These are phyloP conservation scores for Adansonia madagascariensis DNA, from an alignment of 441 rosid genomes.

Conservation along the genomic window DNA sequence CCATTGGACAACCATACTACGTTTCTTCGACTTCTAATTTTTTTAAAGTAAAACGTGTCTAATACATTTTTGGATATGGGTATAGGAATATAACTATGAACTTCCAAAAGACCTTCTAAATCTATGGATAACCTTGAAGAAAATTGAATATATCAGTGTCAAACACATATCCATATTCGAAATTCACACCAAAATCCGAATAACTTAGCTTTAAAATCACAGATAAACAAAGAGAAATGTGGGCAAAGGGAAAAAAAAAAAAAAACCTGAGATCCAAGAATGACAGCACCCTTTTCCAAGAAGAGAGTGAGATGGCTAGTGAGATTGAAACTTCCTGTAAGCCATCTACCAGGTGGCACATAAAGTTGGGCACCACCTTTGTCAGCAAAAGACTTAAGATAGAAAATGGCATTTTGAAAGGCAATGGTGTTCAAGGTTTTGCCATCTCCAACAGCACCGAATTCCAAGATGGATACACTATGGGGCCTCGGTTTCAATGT, in stretches of 20 bases:
- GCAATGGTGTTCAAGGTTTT: conserved; percentile 82
- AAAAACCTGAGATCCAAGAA: conserved; percentile 29
- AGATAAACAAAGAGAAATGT: background rate
- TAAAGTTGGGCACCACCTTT: conserved; percentile 98
- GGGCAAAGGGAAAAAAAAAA: background rate
- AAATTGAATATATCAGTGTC: too few species aligned
- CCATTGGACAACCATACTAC: background rate
- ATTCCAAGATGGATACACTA: conserved; percentile 87
- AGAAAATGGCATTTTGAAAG: conserved; percentile 90
- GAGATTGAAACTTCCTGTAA: conserved; percentile 87
- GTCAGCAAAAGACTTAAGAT: conserved; percentile 90
- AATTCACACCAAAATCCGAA: too few species aligned
- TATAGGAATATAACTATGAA: too few species aligned
- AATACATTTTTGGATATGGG: too few species aligned
- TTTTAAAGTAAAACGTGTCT: too few species aligned
- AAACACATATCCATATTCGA: too few species aligned
- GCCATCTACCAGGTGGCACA: conserved; percentile 90
- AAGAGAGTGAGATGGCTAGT: conserved; percentile 95
- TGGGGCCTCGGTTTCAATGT: conserved; percentile 80
- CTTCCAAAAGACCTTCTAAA: too few species aligned
- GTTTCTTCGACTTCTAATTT: too few species aligned
- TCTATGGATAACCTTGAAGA: too few species aligned
- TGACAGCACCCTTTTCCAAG: conserved; percentile 82
- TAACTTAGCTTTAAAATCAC: background rate
- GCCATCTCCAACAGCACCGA: conserved; percentile 97